Evolutionary conservation across 192 early-diverging fungal species (phyloP).

Genomic region (Pilaira anomala): DNA sequence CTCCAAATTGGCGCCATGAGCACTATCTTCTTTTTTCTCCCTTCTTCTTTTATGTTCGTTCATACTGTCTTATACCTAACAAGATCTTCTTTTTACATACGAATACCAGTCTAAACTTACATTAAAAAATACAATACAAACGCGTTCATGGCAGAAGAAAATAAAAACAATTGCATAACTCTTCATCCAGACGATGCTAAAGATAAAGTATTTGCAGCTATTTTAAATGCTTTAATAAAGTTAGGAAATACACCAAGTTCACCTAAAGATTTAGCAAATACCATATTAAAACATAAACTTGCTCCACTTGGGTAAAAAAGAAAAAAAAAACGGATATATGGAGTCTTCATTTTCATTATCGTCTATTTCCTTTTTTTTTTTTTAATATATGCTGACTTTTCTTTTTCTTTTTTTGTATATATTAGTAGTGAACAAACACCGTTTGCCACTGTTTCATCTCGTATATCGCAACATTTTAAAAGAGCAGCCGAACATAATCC

Average conservation of each 20-base stretch:
- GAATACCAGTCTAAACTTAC: too few relatives aligned
- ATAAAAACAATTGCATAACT: not conserved
- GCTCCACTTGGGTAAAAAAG: conserved; percentile 65
- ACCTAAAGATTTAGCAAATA: conserved; percentile 75
- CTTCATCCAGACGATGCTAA: conserved; percentile 82
- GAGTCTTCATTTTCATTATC: not conserved
- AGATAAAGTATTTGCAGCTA: conserved; percentile 83
- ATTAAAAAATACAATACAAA: too few relatives aligned
- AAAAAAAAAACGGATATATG: not conserved
- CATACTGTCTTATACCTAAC: too few relatives aligned
- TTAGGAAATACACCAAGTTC: conserved; percentile 76
- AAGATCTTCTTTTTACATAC: too few relatives aligned
- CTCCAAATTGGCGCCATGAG: too few relatives aligned
- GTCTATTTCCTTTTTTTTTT: not conserved
- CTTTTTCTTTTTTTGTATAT: too few relatives aligned
- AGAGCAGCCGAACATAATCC: conserved; percentile 41
- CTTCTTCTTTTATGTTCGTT: too few relatives aligned
- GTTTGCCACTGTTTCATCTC: conserved; percentile 85
- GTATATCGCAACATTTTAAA: conserved; percentile 89
- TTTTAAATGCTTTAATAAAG: conserved; percentile 74
- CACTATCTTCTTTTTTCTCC: too few relatives aligned
- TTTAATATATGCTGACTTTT: not conserved
- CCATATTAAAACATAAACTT: conserved; percentile 75
- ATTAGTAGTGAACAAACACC: conserved; percentile 70
- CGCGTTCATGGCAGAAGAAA: not conserved